Evolutionary conservation across 306 rosid genomes (phyloP).

Genomic region (Boehmeria nivea): DNA sequence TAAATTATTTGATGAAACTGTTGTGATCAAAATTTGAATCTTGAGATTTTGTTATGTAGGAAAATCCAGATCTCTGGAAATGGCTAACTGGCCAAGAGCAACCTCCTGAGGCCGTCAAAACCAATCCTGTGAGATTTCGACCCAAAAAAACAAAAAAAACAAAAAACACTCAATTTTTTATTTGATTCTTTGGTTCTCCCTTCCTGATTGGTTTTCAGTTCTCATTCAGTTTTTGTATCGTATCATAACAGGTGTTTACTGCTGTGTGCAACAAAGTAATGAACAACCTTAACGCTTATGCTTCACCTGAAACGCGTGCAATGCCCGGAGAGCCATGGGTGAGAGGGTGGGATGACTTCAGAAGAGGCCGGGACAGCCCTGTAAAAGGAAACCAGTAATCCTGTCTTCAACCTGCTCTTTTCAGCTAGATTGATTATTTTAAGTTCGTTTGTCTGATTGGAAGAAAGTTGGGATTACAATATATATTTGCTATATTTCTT

Average conservation of each 20-base stretch:
- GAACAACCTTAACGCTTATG: constrained; percentile 55
- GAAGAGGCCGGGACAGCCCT: constrained; percentile 58
- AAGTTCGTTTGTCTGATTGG: too few relatives aligned
- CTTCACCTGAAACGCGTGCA: constrained; percentile 72
- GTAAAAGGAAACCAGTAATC: constrained; percentile 70
- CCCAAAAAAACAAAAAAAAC: constrained; percentile 18
- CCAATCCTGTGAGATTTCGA: constrained; percentile 61
- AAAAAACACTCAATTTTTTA: too few relatives aligned
- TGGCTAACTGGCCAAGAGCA: constrained; percentile 88
- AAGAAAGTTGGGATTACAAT: too few relatives aligned
- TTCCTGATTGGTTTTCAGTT: constrained; percentile 9
- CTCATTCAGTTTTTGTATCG: constrained; percentile 8
- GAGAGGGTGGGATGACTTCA: constrained; percentile 92
- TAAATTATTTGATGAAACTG: too few relatives aligned
- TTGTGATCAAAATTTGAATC: too few relatives aligned
- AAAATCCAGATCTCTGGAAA: constrained; percentile 89
- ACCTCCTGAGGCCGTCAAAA: constrained; percentile 55
- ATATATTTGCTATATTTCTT: too few relatives aligned
- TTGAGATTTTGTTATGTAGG: constrained; percentile 40
- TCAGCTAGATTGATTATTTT: constrained; percentile 3
- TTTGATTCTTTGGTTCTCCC: neutral
- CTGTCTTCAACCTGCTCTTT: neutral
- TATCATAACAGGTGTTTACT: constrained; percentile 56
- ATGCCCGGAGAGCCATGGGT: constrained; percentile 82
- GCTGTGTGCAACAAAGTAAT: constrained; percentile 44